Conservation (phyloP, 805 yeast genomes). For the Saturnispora ahearnii region DNA sequence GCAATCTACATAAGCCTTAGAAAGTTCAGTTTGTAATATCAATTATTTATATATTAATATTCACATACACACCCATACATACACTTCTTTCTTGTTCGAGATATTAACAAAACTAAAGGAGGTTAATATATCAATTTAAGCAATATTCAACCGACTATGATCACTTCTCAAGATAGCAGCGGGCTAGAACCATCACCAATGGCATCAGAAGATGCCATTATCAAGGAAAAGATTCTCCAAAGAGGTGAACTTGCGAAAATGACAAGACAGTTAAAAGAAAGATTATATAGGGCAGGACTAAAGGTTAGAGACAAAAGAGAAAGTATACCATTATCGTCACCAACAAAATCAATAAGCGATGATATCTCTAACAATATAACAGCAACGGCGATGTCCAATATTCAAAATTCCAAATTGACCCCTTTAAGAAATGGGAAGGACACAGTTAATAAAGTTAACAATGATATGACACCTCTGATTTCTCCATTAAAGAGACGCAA, state of each 20-base stretch:
- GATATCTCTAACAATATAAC: conserved; percentile 12
- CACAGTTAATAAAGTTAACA: background rate
- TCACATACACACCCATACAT: no score
- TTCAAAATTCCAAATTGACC: conserved; percentile 11
- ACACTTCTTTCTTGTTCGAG: no score
- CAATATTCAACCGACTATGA: background rate
- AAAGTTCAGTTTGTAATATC: no score
- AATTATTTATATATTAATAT: no score
- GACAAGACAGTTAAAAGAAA: conserved; percentile 35
- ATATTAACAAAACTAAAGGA: background rate
- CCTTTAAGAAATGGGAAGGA: conserved; percentile 8
- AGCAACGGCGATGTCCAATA: conserved; percentile 16
- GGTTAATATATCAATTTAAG: background rate
- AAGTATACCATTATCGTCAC: conserved; percentile 14
- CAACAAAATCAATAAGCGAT: conserved; percentile 13
- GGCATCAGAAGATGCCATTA: conserved; percentile 28
- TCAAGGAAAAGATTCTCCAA: conserved; percentile 36
- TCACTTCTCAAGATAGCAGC: background rate
- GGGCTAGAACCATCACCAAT: conserved; percentile 5
- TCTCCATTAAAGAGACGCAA: conserved; percentile 26
- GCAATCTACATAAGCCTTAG: no score
- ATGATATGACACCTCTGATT: conserved; percentile 10
- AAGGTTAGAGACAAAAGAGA: conserved; percentile 27
- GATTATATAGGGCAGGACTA: conserved; percentile 34
- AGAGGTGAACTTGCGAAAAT: conserved; percentile 39